Percentiles rank a stretch among this genome's conserved stretches.
phyloP scores from a whole-genome alignment of 2,329 filamentous ascomycete genomes.

The Dactylonectria estremocensis region DNA sequence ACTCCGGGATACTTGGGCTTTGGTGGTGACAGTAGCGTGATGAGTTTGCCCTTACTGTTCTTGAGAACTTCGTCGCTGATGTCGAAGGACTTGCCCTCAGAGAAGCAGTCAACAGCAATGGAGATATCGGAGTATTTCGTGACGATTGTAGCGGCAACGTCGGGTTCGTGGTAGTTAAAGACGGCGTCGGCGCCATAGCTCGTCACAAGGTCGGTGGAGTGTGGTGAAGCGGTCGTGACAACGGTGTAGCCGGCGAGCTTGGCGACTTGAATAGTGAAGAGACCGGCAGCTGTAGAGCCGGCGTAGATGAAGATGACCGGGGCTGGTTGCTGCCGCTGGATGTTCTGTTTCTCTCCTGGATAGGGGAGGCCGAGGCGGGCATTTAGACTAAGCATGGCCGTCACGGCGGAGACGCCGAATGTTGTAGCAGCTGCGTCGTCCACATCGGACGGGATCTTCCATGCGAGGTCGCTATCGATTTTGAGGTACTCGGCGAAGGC shows the following conservation, averaged over 20 bases:
- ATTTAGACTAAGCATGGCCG: conserved; percentile 46
- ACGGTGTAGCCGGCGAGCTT: conserved; percentile 61
- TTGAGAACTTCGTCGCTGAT: conserved; percentile 47
- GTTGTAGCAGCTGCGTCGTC: conserved; percentile 44
- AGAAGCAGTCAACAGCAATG: conserved; percentile 50
- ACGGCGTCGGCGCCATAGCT: conserved; percentile 59
- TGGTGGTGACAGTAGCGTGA: conserved; percentile 43
- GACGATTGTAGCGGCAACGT: conserved; percentile 34
- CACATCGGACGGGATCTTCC: conserved; percentile 41
- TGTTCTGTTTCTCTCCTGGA: conserved; percentile 13
- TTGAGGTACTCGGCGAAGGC: conserved; percentile 49
- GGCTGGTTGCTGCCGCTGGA: background rate
- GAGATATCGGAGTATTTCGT: conserved; percentile 43
- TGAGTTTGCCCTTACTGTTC: conserved; percentile 47
- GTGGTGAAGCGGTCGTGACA: conserved; percentile 58
- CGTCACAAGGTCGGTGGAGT: conserved; percentile 59
- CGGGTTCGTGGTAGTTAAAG: conserved; percentile 57
- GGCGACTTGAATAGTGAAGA: conserved; percentile 62
- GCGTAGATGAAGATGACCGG: conserved; percentile 60
- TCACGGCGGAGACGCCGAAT: conserved; percentile 40
- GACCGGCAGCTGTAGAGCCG: conserved; percentile 63
- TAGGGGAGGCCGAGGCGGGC: conserved; percentile 42
- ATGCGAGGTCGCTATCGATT: conserved; percentile 39
- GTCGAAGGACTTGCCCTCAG: conserved; percentile 48
- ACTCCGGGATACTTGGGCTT: conserved; percentile 39